Base-by-base conservation (phyloP, 2,329 filamentous ascomycete species). In the Botrytis galanthina region DNA sequence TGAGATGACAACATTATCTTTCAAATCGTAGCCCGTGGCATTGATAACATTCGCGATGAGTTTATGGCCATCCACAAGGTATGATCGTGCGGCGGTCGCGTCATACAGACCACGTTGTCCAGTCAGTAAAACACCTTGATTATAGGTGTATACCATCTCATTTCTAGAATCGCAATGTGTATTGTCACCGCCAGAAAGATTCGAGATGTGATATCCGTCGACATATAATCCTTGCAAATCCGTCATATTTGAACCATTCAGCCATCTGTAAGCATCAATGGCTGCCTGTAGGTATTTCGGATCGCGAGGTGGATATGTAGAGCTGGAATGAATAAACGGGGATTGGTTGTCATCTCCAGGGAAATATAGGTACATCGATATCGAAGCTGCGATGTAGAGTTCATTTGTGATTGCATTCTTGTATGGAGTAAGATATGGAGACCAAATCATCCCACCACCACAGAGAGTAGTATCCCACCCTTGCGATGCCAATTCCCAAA, bases 381-480 rank as follows among this genome's bases (percentile, higher is more conserved):
- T 88, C 35, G 93, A 96, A 0, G 93, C 94, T 0, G 95, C 87
- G 74, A 98, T 93, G 83, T 89, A 98, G 1, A 98, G 87, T 81
- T 98, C 90, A 80, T 98, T 98, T 44, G 95, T 98, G 78, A 98
- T 97, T 75, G 95, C 94, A 79, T 98, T 98, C 81, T 98, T 98
- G 84, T 98, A 98, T 0, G 94, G 94, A 57, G 87, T 82, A 42
- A 95, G 84, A 51, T 89, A 88, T 4, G 93, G 93, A 77, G 93
- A 97, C 95, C 95, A 98, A 22, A 90, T 88, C 92, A 98, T 97
- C 62, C 95, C 95, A 35, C 95, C 95, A 7, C 88, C 88, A 79
- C 95, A 98, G 8, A 97, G 87, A 37, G 86, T 86, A 35, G 88
- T 92, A 80, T 97, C 92, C 94, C 95, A 98, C 8, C 95, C 94